Evolutionary conservation across 2,329 filamentous ascomycete genomes (phyloP).

Genomic region (Sporothrix curviconia): DNA sequence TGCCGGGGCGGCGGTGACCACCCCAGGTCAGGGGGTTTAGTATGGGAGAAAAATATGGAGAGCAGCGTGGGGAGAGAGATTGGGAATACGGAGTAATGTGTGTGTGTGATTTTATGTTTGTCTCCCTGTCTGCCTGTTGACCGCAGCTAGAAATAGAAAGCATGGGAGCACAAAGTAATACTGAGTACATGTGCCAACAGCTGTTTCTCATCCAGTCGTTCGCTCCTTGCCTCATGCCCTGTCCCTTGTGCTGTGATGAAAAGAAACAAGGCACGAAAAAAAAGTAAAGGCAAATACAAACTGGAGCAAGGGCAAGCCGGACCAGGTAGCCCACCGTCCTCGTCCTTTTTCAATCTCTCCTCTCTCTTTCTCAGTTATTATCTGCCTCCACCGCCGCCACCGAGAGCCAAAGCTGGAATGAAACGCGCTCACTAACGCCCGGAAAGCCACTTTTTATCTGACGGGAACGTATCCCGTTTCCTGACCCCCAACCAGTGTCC

Average conservation of each 20-base stretch:
- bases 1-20: background rate
- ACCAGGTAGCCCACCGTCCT: too few species aligned
- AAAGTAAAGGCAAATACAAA: too few species aligned
- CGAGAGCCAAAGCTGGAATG: constrained; percentile 9
- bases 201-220: background rate
- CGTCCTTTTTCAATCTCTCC: background rate
- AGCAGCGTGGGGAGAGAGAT: constrained; percentile 4
- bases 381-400: background rate
- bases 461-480: too few species aligned
- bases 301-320: too few species aligned
- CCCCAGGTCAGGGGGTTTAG: background rate
- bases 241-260: background rate
- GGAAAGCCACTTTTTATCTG: background rate
- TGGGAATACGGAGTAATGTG: background rate
- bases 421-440: constrained; percentile 2
- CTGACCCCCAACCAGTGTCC: background rate
- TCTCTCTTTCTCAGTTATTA: background rate
- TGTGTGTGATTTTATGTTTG: background rate
- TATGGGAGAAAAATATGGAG: background rate
- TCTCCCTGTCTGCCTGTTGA: background rate
- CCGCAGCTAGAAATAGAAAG: constrained; percentile 6
- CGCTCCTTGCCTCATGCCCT: background rate
- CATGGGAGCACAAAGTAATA: background rate
- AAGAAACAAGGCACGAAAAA: background rate
- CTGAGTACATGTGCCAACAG: background rate